Evolutionary conservation across 306 rosid genomes (phyloP), one percentile per base, ranked within the genome.

Genomic region (Vigna angularis): DNA sequence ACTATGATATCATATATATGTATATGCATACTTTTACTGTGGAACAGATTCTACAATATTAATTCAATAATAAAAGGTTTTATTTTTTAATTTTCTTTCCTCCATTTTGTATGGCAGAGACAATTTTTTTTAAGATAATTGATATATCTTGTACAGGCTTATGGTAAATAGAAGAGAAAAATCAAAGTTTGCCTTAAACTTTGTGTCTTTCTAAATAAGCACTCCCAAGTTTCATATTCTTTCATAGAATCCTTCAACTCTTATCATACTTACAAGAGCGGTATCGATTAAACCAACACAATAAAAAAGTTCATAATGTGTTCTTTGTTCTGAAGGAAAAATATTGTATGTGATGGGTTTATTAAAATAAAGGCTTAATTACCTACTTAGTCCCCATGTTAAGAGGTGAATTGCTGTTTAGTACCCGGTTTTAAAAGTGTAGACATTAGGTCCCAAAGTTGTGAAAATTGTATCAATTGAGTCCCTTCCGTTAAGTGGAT

Each of bases 71-170:
- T 47, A 48, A 20, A 63, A 48, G 18, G 40, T 17, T 0, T 48
- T 65, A 22, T 36, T 8, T 38, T 64, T 76, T 38, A 52, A 36
- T 65, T 51, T 65, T 42, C 42, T 64, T 75, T 38, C 40, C 73
- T 22, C 44, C 80, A 5, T 36, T 36, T 64, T 34, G 34, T 61
- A 22, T 36, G 6, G 49, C 20, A 17, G 28, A n/a, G 28, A 36
- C 50, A 17, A 65, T 4, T 65, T 17, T 65, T 51, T 26, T 30
- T 0, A 2, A 22, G 28, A 76, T 51, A 32, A 64, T 20, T 62
- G 2, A 65, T 18, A 20, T 34, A 38, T 34, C 22, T 15, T 59
- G 20, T 16, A 18, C 44, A 4, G 4, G 64, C 30, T 64, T 34
- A 18, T 63, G 12, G 64, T 57, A 51, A n/a, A 18, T 16, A 57